Percentiles rank a stretch among this genome's conserved stretches.
These are phyloP conservation scores for Chimonanthus praecox DNA, from an alignment of 164 flowering plant genomes.

Conservation along the genomic window DNA sequence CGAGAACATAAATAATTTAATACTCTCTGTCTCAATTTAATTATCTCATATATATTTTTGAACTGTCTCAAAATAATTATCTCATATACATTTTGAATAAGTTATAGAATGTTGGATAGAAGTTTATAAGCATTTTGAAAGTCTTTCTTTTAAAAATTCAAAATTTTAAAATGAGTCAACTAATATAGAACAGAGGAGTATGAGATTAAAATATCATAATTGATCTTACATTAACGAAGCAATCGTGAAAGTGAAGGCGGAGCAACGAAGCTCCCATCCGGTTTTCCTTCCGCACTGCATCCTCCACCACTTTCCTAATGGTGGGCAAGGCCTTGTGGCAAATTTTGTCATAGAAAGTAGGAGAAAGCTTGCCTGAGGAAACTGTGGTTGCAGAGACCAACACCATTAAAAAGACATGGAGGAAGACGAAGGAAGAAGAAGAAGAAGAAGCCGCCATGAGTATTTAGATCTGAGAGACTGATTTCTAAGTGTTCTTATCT, in stretches of 20 bases:
- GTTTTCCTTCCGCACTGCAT: conserved; percentile 21
- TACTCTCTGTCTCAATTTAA: background rate
- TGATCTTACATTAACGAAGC: conserved; percentile 28
- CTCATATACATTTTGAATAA: no score
- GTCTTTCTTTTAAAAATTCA: no score
- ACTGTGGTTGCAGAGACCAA: conserved; percentile 5
- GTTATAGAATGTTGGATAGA: no score
- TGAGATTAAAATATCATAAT: background rate
- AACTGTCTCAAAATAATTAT: no score
- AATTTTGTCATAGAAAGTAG: conserved; percentile 20
- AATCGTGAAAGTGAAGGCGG: conserved; percentile 42
- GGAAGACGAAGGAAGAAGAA: background rate
- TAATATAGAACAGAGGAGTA: no score
- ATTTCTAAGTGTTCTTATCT: background rate
- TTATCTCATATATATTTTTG: no score
- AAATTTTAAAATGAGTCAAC: no score
- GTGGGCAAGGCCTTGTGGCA: conserved; percentile 34
- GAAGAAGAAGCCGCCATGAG: background rate
- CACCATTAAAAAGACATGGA: background rate
- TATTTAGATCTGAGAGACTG: background rate
- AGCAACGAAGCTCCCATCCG: conserved; percentile 46
- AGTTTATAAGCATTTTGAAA: no score
- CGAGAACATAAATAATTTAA: background rate
- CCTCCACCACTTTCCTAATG: conserved; percentile 21
- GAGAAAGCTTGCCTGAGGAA: conserved; percentile 16